Percentiles rank a stretch among this genome's conserved stretches.
Conservation (phyloP, 1,284 basidiomycete species). For the Laetiporus sulphureus region DNA sequence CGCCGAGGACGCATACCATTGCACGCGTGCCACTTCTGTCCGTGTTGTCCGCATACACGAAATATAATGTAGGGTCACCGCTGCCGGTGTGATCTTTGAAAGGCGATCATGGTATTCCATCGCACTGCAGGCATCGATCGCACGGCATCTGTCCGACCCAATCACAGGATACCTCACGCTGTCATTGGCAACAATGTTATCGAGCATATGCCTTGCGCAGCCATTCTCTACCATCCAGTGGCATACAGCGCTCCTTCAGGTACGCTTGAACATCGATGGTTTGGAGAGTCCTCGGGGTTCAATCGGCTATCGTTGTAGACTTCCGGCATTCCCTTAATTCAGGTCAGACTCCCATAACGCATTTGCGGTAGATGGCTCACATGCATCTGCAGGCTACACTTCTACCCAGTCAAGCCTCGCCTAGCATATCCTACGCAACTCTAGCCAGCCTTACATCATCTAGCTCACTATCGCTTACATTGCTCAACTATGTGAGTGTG, state of each 20-base stretch:
- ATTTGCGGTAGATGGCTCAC: too few species aligned
- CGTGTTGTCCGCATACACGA: conserved; percentile 8
- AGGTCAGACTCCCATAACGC: neutral
- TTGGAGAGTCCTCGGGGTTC: neutral
- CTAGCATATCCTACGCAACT: conserved; percentile 6
- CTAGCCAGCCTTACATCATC: conserved; percentile 6
- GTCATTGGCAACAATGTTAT: conserved; percentile 10
- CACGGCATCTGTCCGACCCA: conserved; percentile 9
- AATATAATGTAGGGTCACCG: conserved; percentile 6
- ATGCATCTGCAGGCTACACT: too few species aligned
- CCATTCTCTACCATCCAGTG: conserved; percentile 11
- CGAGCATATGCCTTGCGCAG: conserved; percentile 7
- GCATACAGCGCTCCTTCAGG: conserved; percentile 20
- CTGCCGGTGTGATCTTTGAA: neutral
- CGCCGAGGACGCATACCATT: conserved; percentile 2
- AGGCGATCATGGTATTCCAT: neutral
- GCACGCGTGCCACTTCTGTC: conserved; percentile 7
- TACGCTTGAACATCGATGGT: conserved; percentile 3
- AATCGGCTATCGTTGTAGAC: neutral
- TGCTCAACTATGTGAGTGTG: conserved; percentile 5
- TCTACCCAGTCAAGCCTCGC: neutral
- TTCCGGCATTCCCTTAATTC: conserved; percentile 14
- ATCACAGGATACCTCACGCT: conserved; percentile 10
- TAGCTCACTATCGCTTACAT: conserved; percentile 3
- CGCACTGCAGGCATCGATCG: conserved; percentile 2